Conservation (phyloP, 2,329 filamentous ascomycete genomes). For the Dothidotthia symphoricarpi region DNA sequence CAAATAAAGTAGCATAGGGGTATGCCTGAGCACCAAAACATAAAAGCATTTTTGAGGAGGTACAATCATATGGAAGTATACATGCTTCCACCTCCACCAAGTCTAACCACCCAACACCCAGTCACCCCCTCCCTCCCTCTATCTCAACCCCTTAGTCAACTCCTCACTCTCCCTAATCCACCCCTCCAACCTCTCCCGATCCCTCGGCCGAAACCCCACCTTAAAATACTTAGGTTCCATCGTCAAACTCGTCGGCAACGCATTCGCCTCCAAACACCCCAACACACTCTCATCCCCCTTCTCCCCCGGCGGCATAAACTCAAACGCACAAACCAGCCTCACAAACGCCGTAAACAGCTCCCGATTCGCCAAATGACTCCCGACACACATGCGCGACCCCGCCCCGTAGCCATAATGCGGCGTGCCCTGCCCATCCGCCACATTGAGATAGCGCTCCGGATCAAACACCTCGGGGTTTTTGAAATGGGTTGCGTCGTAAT, state of each 20-base stretch:
- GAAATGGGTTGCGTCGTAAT: slow-evolving; percentile 71
- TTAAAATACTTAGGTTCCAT: slow-evolving; percentile 54
- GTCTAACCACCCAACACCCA: too few species aligned
- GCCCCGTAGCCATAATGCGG: slow-evolving; percentile 52
- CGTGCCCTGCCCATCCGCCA: slow-evolving; percentile 46
- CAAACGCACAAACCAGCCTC: slow-evolving; percentile 49
- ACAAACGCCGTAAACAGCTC: slow-evolving; percentile 50
- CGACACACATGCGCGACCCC: slow-evolving; percentile 48
- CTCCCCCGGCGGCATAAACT: slow-evolving; percentile 45
- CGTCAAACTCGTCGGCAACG: slow-evolving; percentile 49
- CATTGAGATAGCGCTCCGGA: slow-evolving; percentile 67
- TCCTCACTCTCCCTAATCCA: slow-evolving; percentile 52
- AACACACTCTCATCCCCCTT: slow-evolving; percentile 44
- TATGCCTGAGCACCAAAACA: too few species aligned
- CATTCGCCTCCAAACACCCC: slow-evolving; percentile 49
- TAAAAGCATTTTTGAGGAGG: too few species aligned
- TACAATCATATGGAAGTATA: too few species aligned
- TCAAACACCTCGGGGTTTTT: slow-evolving; percentile 61
- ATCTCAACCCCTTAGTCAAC: slow-evolving; percentile 44
- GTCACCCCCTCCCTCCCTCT: slow-evolving; percentile 3
- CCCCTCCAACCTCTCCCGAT: slow-evolving; percentile 43
- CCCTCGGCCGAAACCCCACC: slow-evolving; percentile 48
- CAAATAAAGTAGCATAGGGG: slow-evolving; percentile 52
- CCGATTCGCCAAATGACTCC: slow-evolving; percentile 46
- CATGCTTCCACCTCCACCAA: too few species aligned